A percentile compares a stretch with the other conserved stretches of the same genome.
Evolutionary conservation across 2,329 filamentous ascomycete species (phyloP).

Genomic region (Aspergillus candidus): DNA sequence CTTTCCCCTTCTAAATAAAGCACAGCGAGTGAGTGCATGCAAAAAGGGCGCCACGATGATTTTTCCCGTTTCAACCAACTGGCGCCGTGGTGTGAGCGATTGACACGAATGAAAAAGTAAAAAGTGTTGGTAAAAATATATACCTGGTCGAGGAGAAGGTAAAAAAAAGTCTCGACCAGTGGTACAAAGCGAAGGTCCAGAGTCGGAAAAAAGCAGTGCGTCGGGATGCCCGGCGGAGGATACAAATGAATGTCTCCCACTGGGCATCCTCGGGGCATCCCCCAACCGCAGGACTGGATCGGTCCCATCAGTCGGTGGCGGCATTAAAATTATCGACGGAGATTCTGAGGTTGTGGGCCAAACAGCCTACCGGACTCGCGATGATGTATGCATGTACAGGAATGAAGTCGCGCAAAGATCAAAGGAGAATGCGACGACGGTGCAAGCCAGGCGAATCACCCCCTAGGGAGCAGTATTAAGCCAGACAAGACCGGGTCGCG

Average conservation of each 20-base stretch:
- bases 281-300: conserved; percentile 4
- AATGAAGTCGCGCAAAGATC: conserved; percentile 7
- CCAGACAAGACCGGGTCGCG: conserved; percentile 13
- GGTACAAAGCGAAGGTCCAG: conserved; percentile 30
- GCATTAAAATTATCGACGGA: conserved; percentile 39
- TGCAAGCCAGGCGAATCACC: conserved; percentile 14
- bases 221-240: conserved; percentile 16
- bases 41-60: conserved; percentile 25
- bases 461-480: conserved; percentile 17
- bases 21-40: conserved; percentile 37
- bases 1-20: conserved; percentile 11
- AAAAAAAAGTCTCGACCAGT: conserved; percentile 25
- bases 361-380: conserved; percentile 14
- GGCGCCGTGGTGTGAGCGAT: conserved; percentile 36
- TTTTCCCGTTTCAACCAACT: conserved; percentile 23
- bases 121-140: conserved; percentile 17
- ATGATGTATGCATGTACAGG: conserved; percentile 35
- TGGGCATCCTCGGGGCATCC: conserved; percentile 15
- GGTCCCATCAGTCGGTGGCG: conserved; percentile 17
- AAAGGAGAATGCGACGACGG: conserved; percentile 16
- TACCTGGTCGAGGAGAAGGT: conserved; percentile 25
- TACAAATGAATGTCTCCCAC: conserved; percentile 36
- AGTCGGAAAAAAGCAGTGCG: conserved; percentile 25
- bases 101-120: conserved; percentile 31
- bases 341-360: conserved; percentile 12